phyloP scores from a whole-genome alignment of 169 alveolate genomes.

The Plasmodium adleri region DNA sequence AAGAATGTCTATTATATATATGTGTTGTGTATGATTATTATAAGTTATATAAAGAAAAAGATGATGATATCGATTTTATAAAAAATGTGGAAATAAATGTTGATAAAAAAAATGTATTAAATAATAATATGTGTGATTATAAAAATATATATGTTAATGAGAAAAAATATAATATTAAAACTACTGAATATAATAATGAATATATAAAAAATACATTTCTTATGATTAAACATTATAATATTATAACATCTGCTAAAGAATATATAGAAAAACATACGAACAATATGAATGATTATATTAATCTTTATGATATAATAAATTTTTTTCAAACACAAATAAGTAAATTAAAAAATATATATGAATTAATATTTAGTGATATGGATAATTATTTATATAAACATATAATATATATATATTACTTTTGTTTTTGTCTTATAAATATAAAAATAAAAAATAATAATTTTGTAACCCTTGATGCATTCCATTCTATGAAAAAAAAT shows the following conservation, averaged over 20 bases:
- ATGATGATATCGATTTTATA: neutral
- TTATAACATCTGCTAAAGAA: slow-evolving; percentile 14
- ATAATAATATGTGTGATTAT: neutral
- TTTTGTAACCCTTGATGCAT: too few species aligned
- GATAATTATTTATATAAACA: slow-evolving; percentile 60
- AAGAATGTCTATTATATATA: slow-evolving; percentile 27
- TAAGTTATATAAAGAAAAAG: slow-evolving; percentile 4
- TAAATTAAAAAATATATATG: slow-evolving; percentile 35
- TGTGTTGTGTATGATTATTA: slow-evolving; percentile 35
- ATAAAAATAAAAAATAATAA: slow-evolving; percentile 39
- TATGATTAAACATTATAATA: slow-evolving; percentile 53
- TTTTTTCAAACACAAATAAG: slow-evolving; percentile 28
- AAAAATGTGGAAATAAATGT: neutral
- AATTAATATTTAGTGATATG: slow-evolving; percentile 24
- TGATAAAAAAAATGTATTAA: too few species aligned
- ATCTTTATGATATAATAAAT: slow-evolving; percentile 17
- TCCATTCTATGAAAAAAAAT: neutral
- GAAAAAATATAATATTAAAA: neutral
- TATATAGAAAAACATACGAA: slow-evolving; percentile 20
- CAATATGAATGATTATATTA: slow-evolving; percentile 8
- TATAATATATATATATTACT: slow-evolving; percentile 50
- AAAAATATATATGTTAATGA: neutral
- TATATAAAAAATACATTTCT: slow-evolving; percentile 31
- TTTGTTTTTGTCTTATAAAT: slow-evolving; percentile 41
- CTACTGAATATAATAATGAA: slow-evolving; percentile 12